A percentile compares a stretch with the other conserved stretches of the same genome.
Evolutionary conservation across 306 rosid species (phyloP).

Genomic region (Dalbergia cochinchinensis): DNA sequence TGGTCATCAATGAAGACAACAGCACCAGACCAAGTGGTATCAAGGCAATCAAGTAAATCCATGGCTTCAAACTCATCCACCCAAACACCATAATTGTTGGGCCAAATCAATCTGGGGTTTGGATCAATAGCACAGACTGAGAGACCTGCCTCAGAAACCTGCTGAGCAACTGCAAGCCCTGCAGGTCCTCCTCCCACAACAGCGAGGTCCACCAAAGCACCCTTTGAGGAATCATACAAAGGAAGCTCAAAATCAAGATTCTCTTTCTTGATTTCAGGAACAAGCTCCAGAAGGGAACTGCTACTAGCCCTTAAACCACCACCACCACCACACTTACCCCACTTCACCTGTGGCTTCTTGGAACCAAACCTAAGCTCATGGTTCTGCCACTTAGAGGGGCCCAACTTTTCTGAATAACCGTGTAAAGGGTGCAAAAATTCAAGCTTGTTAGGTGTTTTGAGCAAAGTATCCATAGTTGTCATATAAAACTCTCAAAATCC

Average conservation of each 20-base stretch:
- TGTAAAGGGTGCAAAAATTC: slow-evolving; percentile 79
- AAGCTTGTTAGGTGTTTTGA: slow-evolving; percentile 90
- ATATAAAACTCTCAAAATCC: slow-evolving; percentile 38
- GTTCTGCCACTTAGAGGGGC: slow-evolving; percentile 58
- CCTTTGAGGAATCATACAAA: slow-evolving; percentile 78
- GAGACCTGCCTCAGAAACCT: slow-evolving; percentile 95
- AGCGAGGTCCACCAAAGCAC: slow-evolving; percentile 83
- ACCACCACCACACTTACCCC: slow-evolving; percentile 50
- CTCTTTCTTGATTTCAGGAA: slow-evolving; percentile 91
- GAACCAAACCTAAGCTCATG: slow-evolving; percentile 73
- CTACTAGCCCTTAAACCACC: slow-evolving; percentile 62
- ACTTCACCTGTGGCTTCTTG: slow-evolving; percentile 56
- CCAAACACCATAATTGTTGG: slow-evolving; percentile 99
- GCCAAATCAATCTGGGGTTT: slow-evolving; percentile 91
- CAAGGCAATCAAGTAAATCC: slow-evolving; percentile 97
- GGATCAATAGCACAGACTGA: slow-evolving; percentile 93
- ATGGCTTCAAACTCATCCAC: slow-evolving; percentile 97
- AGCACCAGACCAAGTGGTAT: slow-evolving; percentile 97
- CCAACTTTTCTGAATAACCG: slow-evolving; percentile 78
- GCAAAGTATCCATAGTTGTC: slow-evolving; percentile 80
- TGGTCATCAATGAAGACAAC: slow-evolving; percentile 76
- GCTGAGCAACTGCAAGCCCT: slow-evolving; percentile 97
- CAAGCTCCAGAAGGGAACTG: slow-evolving; percentile 87
- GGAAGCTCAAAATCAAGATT: slow-evolving; percentile 94
- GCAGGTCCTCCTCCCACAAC: slow-evolving; percentile 99